Conservation (phyloP, 208 protist species). For the Acanthamoeba sp. region DNA sequence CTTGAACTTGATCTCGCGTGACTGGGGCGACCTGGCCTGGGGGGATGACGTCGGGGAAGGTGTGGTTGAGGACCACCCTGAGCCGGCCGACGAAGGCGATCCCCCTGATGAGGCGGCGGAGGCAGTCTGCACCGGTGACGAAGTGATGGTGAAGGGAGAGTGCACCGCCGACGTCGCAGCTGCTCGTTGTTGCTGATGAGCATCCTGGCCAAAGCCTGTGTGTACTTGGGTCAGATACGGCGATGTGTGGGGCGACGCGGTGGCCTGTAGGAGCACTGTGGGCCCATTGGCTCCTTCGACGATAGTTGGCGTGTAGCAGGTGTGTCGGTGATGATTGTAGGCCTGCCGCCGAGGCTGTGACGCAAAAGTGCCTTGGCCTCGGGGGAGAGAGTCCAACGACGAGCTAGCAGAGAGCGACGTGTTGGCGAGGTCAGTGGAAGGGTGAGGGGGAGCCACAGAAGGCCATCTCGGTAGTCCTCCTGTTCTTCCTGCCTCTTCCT, state of each 20-base stretch:
- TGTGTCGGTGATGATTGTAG: neutral
- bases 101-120: too few relatives aligned
- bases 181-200: neutral
- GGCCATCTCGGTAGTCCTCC: too few relatives aligned
- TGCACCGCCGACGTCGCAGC: too few relatives aligned
- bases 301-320: neutral
- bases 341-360: neutral
- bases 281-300: neutral
- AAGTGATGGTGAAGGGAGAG: neutral
- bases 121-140: neutral
- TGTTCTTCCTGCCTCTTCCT: too few relatives aligned
- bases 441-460: too few relatives aligned
- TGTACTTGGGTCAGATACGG: too few relatives aligned
- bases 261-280: neutral
- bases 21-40: neutral
- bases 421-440: too few relatives aligned
- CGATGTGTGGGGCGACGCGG: neutral
- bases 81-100: neutral
- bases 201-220: neutral
- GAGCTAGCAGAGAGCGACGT: too few relatives aligned
- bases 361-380: too few relatives aligned
- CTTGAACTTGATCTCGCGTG: conserved; percentile 46
- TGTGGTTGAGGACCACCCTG: neutral
- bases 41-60: neutral
- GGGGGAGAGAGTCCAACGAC: too few relatives aligned